Evolutionary conservation across 192 early-diverging fungal species (phyloP).

Genomic region (Dimargaris verticillata): DNA sequence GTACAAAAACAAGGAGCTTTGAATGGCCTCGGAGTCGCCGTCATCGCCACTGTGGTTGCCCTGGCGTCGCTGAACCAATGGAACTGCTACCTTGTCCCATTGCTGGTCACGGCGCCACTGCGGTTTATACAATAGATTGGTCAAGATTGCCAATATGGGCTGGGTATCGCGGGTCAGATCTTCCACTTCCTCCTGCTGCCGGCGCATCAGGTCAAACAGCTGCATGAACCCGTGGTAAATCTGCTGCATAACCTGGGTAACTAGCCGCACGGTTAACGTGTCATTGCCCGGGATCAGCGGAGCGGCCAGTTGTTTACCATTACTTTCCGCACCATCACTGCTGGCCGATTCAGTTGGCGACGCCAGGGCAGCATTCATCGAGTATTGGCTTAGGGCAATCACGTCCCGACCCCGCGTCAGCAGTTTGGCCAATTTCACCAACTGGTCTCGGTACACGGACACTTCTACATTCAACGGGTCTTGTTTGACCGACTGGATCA

Average conservation of each 20-base stretch:
- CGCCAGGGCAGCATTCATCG: background rate
- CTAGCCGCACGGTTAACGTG: background rate
- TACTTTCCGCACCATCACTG: too few relatives aligned
- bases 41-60: background rate
- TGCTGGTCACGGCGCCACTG: conserved; percentile 4
- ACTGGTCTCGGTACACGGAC: conserved; percentile 27
- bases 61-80: background rate
- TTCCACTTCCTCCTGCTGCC: conserved; percentile 8
- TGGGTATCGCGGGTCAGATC: conserved; percentile 6
- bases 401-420: conserved; percentile 15
- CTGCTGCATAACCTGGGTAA: background rate
- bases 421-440: conserved; percentile 21
- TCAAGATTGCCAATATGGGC: conserved; percentile 5
- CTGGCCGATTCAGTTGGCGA: too few relatives aligned
- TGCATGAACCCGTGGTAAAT: background rate
- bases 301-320: too few relatives aligned
- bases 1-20: conserved; percentile 6
- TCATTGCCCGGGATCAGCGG: background rate
- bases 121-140: conserved; percentile 5
- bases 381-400: conserved; percentile 7
- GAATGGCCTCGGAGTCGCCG: background rate
- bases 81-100: background rate
- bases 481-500: conserved; percentile 20
- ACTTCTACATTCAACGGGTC: conserved; percentile 29
- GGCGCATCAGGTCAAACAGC: background rate